phyloP scores from a whole-genome alignment of 2,329 filamentous ascomycete species.

The Madurella fahalii region DNA sequence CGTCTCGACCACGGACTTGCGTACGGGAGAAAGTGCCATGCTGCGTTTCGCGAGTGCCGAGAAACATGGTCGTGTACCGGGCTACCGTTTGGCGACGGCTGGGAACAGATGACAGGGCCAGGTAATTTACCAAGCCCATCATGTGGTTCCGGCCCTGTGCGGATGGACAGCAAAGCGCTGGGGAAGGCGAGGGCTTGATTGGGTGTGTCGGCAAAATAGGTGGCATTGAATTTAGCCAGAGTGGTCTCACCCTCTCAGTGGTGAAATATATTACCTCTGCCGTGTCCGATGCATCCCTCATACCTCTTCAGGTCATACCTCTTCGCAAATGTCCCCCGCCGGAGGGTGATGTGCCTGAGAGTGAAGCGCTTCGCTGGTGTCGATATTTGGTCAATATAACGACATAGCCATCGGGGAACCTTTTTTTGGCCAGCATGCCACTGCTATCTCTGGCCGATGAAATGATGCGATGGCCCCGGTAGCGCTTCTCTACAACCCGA shows the following conservation, averaged over 20 bases:
- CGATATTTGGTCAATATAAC: conserved; percentile 22
- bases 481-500: too few relatives aligned
- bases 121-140: conserved; percentile 14
- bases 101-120: not conserved
- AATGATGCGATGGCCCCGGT: too few relatives aligned
- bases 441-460: too few relatives aligned
- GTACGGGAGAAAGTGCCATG: too few relatives aligned
- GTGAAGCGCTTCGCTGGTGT: conserved; percentile 10
- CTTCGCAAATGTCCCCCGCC: conserved; percentile 7
- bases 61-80: not conserved
- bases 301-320: conserved; percentile 18
- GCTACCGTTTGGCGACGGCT: not conserved
- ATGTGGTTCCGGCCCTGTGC: conserved; percentile 19
- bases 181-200: conserved; percentile 14
- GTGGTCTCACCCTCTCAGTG: conserved; percentile 22
- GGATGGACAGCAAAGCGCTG: conserved; percentile 17
- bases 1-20: too few relatives aligned
- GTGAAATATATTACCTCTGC: conserved; percentile 28
- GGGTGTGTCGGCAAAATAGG: conserved; percentile 27
- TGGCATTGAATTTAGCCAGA: conserved; percentile 28
- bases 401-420: conserved; percentile 4
- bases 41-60: too few relatives aligned
- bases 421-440: not conserved
- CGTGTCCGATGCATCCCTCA: conserved; percentile 26
- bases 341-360: conserved; percentile 10